phyloP scores from a whole-genome alignment of 2,329 filamentous ascomycete species.

The Setomelanomma holmii region DNA sequence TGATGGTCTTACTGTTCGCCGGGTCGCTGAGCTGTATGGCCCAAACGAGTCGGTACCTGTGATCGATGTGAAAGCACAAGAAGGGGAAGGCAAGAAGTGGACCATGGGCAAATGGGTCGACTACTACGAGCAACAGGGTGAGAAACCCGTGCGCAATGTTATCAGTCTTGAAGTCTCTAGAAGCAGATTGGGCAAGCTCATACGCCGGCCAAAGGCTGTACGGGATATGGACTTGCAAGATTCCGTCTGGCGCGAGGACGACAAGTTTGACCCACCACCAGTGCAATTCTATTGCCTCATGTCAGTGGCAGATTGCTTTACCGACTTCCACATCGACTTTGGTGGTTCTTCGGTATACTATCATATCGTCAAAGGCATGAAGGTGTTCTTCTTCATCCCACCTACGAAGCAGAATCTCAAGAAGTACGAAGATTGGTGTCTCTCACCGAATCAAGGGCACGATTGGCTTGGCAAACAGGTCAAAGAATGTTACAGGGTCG shows the following conservation, averaged over 20 bases:
- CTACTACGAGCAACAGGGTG: conserved; percentile 69
- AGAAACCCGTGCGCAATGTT: conserved; percentile 71
- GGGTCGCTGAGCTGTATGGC: conserved; percentile 69
- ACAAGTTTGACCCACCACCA: conserved; percentile 65
- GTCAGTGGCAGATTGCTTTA: conserved; percentile 75
- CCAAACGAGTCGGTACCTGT: conserved; percentile 69
- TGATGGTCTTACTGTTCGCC: conserved; percentile 66
- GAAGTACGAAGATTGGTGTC: conserved; percentile 75
- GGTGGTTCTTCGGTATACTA: conserved; percentile 75
- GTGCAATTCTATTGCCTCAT: conserved; percentile 75
- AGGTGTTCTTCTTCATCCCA: conserved; percentile 75
- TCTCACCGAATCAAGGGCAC: conserved; percentile 69
- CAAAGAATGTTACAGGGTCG: conserved; percentile 71
- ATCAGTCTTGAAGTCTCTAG: conserved; percentile 73
- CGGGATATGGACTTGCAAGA: conserved; percentile 67
- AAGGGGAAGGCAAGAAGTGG: conserved; percentile 70
- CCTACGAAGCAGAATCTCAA: conserved; percentile 72
- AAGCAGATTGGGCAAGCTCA: conserved; percentile 66
- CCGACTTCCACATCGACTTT: conserved; percentile 76
- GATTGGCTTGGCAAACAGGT: conserved; percentile 70
- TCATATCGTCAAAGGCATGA: conserved; percentile 72
- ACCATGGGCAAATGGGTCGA: conserved; percentile 71
- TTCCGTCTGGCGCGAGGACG: conserved; percentile 62
- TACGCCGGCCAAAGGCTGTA: conserved; percentile 69
- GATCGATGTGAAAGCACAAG: conserved; percentile 74